Percentiles rank a stretch among this genome's conserved stretches.
phyloP scores from a whole-genome alignment of 306 rosid species.

The Ormosia emarginata region DNA sequence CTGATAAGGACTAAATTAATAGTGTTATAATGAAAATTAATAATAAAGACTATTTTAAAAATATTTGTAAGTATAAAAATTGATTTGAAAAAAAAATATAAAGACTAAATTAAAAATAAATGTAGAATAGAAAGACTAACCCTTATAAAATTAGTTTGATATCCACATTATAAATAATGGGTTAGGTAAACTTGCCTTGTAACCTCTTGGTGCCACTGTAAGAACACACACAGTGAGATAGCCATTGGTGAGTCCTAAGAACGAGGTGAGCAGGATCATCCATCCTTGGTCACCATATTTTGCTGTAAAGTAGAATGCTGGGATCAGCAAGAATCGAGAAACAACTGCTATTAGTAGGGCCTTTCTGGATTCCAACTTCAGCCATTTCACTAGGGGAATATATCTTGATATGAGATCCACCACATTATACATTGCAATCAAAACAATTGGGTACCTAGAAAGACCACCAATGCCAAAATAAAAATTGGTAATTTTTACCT shows the following conservation, averaged over 20 bases:
- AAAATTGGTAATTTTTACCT: background rate
- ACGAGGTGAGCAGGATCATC: conserved; percentile 69
- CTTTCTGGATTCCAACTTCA: conserved; percentile 73
- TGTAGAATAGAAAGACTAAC: background rate
- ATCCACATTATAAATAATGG: background rate
- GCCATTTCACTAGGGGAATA: conserved; percentile 53
- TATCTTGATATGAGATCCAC: conserved; percentile 64
- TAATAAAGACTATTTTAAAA: too few species aligned
- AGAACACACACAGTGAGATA: conserved; percentile 79
- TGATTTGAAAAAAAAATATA: too few species aligned
- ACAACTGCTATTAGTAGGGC: conserved; percentile 42
- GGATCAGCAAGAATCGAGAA: conserved; percentile 56
- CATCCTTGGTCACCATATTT: conserved; percentile 83
- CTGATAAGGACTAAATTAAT: too few species aligned
- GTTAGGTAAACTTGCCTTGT: conserved; percentile 44
- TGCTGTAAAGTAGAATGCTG: conserved; percentile 78
- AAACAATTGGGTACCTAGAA: conserved; percentile 70
- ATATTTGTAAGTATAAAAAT: too few species aligned
- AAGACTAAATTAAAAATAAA: too few species aligned
- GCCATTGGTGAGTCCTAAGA: conserved; percentile 78
- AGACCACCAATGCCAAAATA: background rate
- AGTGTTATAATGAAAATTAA: too few species aligned
- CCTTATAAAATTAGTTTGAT: background rate
- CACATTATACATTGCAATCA: conserved; percentile 62
- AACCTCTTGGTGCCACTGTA: conserved; percentile 73